Conservation (phyloP, 345 rosid genomes). For the Melaleuca alternifolia region DNA sequence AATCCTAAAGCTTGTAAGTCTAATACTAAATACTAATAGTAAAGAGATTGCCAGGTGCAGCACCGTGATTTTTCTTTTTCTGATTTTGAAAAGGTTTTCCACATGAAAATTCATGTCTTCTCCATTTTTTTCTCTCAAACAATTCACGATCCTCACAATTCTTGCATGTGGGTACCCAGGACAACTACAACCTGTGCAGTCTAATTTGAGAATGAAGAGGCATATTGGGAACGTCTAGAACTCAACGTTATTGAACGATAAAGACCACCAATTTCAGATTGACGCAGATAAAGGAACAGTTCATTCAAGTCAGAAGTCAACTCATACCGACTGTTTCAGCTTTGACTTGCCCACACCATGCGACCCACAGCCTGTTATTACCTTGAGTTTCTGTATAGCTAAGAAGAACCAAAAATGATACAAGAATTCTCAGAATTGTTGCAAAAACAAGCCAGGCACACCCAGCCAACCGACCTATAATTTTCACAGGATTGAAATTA, state of each 20-base stretch:
- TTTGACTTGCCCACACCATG: slow-evolving; percentile 78
- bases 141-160: neutral
- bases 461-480: neutral
- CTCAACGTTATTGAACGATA: neutral
- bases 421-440: neutral
- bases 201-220: neutral
- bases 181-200: neutral
- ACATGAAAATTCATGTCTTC: neutral
- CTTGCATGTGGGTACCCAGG: neutral
- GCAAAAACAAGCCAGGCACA: neutral
- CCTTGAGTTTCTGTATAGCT: slow-evolving; percentile 81
- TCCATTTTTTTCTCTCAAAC: neutral
- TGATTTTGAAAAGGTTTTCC: neutral
- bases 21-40: neutral
- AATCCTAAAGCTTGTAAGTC: no score
- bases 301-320: neutral
- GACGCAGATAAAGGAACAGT: neutral
- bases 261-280: neutral
- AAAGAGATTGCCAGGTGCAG: neutral
- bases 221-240: neutral
- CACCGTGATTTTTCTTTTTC: neutral
- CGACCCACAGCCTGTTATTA: slow-evolving; percentile 86
- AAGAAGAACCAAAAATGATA: slow-evolving; percentile 1
- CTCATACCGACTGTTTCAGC: slow-evolving; percentile 75
- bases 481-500: neutral